Conservation (phyloP, 2,329 filamentous ascomycete genomes). For the Claviceps africana region DNA sequence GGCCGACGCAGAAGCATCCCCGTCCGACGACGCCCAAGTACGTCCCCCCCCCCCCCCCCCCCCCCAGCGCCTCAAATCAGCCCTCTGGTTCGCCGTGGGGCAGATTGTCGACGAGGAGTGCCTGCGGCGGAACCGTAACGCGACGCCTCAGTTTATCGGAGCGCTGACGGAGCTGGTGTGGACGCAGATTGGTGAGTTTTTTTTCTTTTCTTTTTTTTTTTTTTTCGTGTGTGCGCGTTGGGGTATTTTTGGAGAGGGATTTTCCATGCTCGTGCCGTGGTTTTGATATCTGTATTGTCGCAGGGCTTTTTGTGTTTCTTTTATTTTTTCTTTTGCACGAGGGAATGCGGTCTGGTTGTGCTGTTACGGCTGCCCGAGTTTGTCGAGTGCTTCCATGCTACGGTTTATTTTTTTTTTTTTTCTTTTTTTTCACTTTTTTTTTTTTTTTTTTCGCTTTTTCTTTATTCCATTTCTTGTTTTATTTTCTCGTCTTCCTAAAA, state of each 20-base stretch:
- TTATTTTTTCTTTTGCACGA: no score
- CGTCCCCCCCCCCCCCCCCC: no score
- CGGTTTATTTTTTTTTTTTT: neutral
- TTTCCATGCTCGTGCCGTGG: no score
- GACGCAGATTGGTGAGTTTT: slow-evolving; percentile 62
- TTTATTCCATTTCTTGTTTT: neutral
- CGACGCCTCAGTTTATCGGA: slow-evolving; percentile 83
- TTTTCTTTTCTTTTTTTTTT: slow-evolving; percentile 18
- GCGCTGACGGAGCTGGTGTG: slow-evolving; percentile 77
- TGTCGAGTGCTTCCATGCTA: no score
- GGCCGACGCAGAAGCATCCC: slow-evolving; percentile 15
- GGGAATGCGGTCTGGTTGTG: no score
- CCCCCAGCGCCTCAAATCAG: slow-evolving; percentile 64
- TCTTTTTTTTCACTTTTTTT: neutral
- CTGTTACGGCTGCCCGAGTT: no score
- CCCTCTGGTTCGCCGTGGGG: slow-evolving; percentile 71
- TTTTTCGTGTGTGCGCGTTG: neutral
- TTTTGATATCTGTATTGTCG: no score
- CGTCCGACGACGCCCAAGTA: slow-evolving; percentile 25
- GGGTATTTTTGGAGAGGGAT: no score
- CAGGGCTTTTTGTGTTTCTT: no score
- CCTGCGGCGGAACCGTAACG: slow-evolving; percentile 49
- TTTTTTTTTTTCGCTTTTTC: neutral
- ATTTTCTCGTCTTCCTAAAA: neutral
- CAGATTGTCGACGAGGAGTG: slow-evolving; percentile 82